Base-by-base conservation (phyloP, 2,329 filamentous ascomycete genomes). In the Gnomoniopsis smithogilvyi region DNA sequence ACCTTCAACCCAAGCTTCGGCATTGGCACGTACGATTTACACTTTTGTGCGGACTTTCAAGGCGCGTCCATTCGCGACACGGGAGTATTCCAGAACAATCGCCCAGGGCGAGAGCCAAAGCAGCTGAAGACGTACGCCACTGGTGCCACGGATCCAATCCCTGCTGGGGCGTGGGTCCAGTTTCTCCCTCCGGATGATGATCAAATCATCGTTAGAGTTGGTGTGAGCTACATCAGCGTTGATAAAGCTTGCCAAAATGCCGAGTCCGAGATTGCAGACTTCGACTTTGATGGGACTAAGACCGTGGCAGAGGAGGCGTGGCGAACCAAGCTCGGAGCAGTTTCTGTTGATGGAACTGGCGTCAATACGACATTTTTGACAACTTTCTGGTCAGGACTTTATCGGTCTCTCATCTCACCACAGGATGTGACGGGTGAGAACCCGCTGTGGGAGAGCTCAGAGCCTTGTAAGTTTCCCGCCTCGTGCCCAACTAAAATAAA, bases 381-480 rank as follows among this genome's bases (percentile, higher is more conserved):
- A 11, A 54, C 55, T 2, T 62, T 62, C 36, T 61, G 60, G 60
- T 89, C 86, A 48, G 88, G 87, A 1, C 73, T 85, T 2, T 92
- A 91, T 65, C 78, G 88, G 21, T 78, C 83, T 3, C 80, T 91
- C 78, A 83, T 91, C 53, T 88, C 84, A 47, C 88, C 89, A 8
- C 88, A 91, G 68, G 88, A 91, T 66, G 90, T 91, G 67, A 91
- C 89, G 0, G 84, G 84, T 0, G 87, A 90, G 67, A 90, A 90
- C 50, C 84, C 85, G 0, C 66, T 83, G 0, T 90, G 87, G 85
- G 64, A 81, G 1, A 85, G 80, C 21, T 76, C 76, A 1, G 85
- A 88, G 65, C 86, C 86, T 0, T 90, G 62, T 63, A 11, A 51
- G 49, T 45, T 19, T 24, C 12, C n/a, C n/a, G n/a, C n/a, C n/a